Percentiles rank a stretch among this genome's conserved stretches.
Evolutionary conservation across 2,329 filamentous ascomycete species (phyloP).

Genomic region (Camptophora hylomeconis): DNA sequence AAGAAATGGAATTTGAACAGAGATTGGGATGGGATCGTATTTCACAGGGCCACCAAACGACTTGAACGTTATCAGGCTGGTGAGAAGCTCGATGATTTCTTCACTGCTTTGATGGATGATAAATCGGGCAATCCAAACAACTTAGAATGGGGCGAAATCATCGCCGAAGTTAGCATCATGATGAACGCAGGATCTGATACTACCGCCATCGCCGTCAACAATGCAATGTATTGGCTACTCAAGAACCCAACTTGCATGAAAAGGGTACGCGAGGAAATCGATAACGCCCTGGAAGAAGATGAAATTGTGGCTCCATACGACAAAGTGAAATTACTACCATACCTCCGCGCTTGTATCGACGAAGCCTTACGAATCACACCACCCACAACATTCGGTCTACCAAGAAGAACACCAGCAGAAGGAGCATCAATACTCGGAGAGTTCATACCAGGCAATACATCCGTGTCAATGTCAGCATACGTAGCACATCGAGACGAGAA

Average conservation of each 20-base stretch:
- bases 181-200: constrained; percentile 7
- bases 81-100: constrained; percentile 47
- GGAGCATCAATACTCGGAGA: constrained; percentile 55
- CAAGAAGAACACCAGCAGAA: constrained; percentile 50
- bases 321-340: constrained; percentile 44
- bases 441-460: constrained; percentile 52
- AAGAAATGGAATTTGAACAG: constrained; percentile 13
- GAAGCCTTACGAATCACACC: constrained; percentile 66
- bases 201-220: constrained; percentile 4
- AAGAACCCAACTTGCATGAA: background rate
- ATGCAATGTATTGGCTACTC: constrained; percentile 1
- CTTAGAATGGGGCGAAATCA: constrained; percentile 45
- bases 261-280: constrained; percentile 31
- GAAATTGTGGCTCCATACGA: constrained; percentile 37
- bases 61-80: constrained; percentile 27
- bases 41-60: constrained; percentile 30
- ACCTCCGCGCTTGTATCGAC: constrained; percentile 64
- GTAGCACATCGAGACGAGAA: constrained; percentile 56
- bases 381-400: constrained; percentile 46
- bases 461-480: constrained; percentile 62
- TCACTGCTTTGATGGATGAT: constrained; percentile 42
- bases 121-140: constrained; percentile 29
- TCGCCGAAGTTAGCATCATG: constrained; percentile 40
- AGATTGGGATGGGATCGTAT: constrained; percentile 34
- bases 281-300: constrained; percentile 28